Evolutionary conservation across 1,284 basidiomycete species (phyloP).

Genomic region (Phellopilus nigrolimitatus): DNA sequence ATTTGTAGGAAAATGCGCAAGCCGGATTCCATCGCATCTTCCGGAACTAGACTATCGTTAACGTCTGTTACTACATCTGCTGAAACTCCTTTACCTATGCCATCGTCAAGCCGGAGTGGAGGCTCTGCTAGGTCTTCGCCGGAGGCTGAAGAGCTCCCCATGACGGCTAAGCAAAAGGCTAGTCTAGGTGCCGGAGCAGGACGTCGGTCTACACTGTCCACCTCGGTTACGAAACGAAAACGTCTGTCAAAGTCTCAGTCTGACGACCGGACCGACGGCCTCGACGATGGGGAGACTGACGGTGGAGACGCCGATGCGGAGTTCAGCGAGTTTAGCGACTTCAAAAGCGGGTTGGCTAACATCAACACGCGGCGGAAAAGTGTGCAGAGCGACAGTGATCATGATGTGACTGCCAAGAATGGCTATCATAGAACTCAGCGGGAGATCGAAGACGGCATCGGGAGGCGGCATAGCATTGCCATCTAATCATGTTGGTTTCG

Average conservation of each 20-base stretch:
- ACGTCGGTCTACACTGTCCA: slow-evolving; percentile 23
- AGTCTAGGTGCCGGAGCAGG: slow-evolving; percentile 22
- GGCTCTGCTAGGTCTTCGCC: slow-evolving; percentile 1
- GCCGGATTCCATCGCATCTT: slow-evolving; percentile 52
- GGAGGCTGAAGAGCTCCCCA: not conserved
- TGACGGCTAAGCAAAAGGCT: slow-evolving; percentile 10
- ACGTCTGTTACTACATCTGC: slow-evolving; percentile 27
- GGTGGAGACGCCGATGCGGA: slow-evolving; percentile 65
- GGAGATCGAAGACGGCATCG: slow-evolving; percentile 31
- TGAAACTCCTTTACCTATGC: not conserved
- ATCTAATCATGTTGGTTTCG: slow-evolving; percentile 23
- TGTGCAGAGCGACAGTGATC: not conserved
- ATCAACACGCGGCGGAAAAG: slow-evolving; percentile 37
- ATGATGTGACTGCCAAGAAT: not conserved
- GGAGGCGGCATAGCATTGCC: slow-evolving; percentile 36
- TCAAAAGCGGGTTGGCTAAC: slow-evolving; percentile 43
- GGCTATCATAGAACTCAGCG: slow-evolving; percentile 41
- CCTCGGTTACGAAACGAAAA: slow-evolving; percentile 22
- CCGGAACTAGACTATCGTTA: slow-evolving; percentile 30
- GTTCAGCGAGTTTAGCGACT: slow-evolving; percentile 48
- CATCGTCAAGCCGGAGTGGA: slow-evolving; percentile 2
- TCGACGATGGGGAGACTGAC: slow-evolving; percentile 49
- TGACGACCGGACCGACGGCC: slow-evolving; percentile 33
- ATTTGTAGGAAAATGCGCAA: slow-evolving; percentile 82
- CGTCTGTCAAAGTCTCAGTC: slow-evolving; percentile 12